These are phyloP conservation scores for Cicer cuneatum DNA, from an alignment of 306 rosid genomes.

Conservation along the genomic window DNA sequence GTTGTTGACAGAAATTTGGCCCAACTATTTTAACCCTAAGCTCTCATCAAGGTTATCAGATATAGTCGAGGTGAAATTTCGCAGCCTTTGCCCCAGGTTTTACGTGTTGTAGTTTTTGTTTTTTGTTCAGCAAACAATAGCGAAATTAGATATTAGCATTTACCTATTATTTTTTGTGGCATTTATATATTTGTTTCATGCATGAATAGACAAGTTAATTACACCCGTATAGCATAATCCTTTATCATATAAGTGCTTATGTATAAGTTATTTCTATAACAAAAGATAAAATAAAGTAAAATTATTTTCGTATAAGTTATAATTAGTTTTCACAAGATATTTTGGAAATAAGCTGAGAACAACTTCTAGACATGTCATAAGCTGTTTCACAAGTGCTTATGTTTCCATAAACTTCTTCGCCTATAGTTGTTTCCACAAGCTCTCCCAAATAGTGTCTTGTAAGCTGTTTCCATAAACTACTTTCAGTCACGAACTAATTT, in stretches of 20 bases:
- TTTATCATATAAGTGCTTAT: too few species aligned
- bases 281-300: too few species aligned
- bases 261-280: too few species aligned
- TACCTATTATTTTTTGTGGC: not conserved
- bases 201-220: not conserved
- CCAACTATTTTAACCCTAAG: constrained; percentile 66
- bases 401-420: too few species aligned
- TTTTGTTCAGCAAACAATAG: constrained; percentile 1
- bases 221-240: too few species aligned
- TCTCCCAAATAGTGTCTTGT: too few species aligned
- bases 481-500: constrained; percentile 34
- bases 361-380: too few species aligned
- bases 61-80: constrained; percentile 75
- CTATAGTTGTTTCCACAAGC: too few species aligned
- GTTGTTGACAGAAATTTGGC: constrained; percentile 83
- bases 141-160: constrained; percentile 29
- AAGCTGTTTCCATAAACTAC: not conserved
- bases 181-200: constrained; percentile 3
- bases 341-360: too few species aligned
- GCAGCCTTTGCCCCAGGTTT: constrained; percentile 4
- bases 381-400: too few species aligned
- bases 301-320: too few species aligned
- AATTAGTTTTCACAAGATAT: too few species aligned
- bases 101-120: not conserved
- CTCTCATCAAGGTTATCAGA: constrained; percentile 72